Evolutionary conservation across 1,284 basidiomycete species (phyloP).

Genomic region (Gymnopus androsaceus): DNA sequence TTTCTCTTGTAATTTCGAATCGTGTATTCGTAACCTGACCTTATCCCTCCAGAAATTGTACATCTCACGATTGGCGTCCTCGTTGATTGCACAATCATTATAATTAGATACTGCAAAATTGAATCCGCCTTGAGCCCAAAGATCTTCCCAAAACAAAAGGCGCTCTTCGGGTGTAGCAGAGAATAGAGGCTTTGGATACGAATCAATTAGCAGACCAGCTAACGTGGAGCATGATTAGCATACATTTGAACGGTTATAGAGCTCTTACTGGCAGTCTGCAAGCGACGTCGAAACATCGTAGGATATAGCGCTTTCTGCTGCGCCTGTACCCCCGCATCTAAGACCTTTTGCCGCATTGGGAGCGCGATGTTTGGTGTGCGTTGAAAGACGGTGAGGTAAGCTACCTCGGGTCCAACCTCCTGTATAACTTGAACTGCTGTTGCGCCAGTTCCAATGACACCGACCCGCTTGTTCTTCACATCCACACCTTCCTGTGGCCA

Average conservation of each 20-base stretch:
- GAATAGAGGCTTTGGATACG: constrained; percentile 11
- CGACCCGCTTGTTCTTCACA: constrained; percentile 25
- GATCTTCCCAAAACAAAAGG: constrained; percentile 21
- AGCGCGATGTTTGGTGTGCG: constrained; percentile 29
- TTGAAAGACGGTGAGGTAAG: constrained; percentile 32
- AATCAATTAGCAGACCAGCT: no score
- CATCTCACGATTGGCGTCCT: constrained; percentile 21
- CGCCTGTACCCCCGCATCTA: constrained; percentile 16
- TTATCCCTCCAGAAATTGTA: constrained; percentile 28
- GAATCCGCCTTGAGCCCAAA: constrained; percentile 25
- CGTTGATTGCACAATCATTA: constrained; percentile 18
- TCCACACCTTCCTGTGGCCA: constrained; percentile 28
- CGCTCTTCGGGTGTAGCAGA: constrained; percentile 23
- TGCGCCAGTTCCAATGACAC: constrained; percentile 26
- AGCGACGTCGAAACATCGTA: constrained; percentile 20
- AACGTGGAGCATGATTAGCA: no score
- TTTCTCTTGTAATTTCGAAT: constrained; percentile 22
- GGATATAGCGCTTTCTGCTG: constrained; percentile 24
- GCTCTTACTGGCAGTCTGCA: constrained; percentile 22
- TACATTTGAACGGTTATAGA: no score
- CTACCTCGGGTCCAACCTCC: constrained; percentile 27
- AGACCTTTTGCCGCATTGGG: constrained; percentile 24
- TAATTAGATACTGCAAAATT: constrained; percentile 21
- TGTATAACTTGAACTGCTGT: constrained; percentile 29
- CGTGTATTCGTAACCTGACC: constrained; percentile 20